Conservation (phyloP, 1,139 yeast genomes). For the Debaryomyces coudertii region DNA sequence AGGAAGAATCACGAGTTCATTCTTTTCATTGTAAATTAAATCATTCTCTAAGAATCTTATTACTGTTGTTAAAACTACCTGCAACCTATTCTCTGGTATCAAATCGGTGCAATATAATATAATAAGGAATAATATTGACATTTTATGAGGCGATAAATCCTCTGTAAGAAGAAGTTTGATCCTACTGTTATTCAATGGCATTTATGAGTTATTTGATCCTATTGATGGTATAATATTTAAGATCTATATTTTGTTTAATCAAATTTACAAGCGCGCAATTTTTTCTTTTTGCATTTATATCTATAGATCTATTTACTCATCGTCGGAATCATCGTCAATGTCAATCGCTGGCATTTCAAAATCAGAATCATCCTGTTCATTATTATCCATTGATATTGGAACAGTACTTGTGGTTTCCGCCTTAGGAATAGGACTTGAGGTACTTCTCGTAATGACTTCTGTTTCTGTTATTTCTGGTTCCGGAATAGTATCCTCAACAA, state of each 20-base stretch:
- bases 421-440: background rate
- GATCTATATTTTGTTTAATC: slow-evolving; percentile 5
- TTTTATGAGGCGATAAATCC: slow-evolving; percentile 40
- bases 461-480: background rate
- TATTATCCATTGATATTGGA: background rate
- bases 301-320: slow-evolving; percentile 17
- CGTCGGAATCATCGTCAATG: slow-evolving; percentile 38
- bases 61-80: slow-evolving; percentile 22
- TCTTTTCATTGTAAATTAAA: slow-evolving; percentile 26
- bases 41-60: slow-evolving; percentile 30
- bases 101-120: slow-evolving; percentile 24
- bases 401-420: background rate
- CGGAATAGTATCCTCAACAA: background rate
- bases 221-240: background rate
- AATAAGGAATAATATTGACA: slow-evolving; percentile 30
- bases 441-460: background rate
- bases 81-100: slow-evolving; percentile 18
- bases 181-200: slow-evolving; percentile 10
- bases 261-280: slow-evolving; percentile 1
- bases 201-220: background rate
- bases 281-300: background rate
- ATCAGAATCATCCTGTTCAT: slow-evolving; percentile 41
- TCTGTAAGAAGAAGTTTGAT: slow-evolving; percentile 29
- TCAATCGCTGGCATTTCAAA: slow-evolving; percentile 63
- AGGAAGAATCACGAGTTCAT: slow-evolving; percentile 32